phyloP scores from a whole-genome alignment of 78 protist species.

The Bigelowiella natans region DNA sequence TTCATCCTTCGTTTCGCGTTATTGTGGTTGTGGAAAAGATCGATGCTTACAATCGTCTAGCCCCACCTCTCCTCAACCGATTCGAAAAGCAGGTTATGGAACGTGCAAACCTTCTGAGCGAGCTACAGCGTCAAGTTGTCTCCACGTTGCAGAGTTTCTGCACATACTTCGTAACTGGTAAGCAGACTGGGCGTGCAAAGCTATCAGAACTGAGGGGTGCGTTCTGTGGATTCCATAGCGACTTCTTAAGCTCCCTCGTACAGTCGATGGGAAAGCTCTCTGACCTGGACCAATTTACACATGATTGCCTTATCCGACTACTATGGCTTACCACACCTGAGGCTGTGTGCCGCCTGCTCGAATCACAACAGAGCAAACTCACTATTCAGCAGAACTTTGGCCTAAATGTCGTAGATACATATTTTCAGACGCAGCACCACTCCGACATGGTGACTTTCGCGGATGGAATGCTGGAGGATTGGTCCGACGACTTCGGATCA shows the following conservation, averaged over 20 bases:
- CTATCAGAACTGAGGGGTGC: background rate
- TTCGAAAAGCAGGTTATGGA: conserved; percentile 9
- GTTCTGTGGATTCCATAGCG: background rate
- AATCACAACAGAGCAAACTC: background rate
- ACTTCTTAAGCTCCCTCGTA: background rate
- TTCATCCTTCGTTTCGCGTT: background rate
- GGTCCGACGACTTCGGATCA: background rate
- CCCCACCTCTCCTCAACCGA: conserved; percentile 5
- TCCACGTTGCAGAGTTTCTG: background rate
- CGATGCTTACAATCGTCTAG: background rate
- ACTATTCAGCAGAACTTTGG: background rate
- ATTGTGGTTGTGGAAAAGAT: conserved; percentile 7
- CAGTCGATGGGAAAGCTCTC: background rate
- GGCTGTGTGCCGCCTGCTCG: background rate
- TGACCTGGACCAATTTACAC: background rate
- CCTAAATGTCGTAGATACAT: background rate
- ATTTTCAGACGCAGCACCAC: background rate
- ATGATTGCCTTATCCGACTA: background rate
- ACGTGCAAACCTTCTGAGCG: background rate
- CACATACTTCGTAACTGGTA: background rate
- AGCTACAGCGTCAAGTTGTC: background rate
- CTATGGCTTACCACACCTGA: background rate
- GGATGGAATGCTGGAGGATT: background rate
- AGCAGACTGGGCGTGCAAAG: background rate
- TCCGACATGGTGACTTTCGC: background rate